These are phyloP conservation scores for Blastocystis sp. DNA, from an alignment of 352 stramenopile species.

Conservation along the genomic window DNA sequence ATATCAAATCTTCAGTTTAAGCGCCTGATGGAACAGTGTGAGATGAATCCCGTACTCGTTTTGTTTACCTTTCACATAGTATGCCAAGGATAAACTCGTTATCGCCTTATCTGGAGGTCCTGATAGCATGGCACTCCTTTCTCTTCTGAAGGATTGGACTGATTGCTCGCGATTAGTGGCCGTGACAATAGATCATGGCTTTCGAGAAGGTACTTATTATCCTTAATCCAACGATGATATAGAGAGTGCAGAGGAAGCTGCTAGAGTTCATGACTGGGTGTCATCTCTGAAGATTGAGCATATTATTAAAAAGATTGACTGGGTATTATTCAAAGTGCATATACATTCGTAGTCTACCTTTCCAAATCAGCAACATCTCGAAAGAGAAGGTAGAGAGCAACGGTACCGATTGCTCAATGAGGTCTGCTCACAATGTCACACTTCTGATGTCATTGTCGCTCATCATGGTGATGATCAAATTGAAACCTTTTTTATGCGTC, in stretches of 20 bases:
- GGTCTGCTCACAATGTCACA: background rate
- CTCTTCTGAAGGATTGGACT: slow-evolving; percentile 37
- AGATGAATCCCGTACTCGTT: background rate
- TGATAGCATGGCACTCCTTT: slow-evolving; percentile 38
- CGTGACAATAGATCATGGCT: slow-evolving; percentile 34
- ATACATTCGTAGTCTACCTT: background rate
- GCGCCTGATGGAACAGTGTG: background rate
- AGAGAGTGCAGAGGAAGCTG: slow-evolving; percentile 38
- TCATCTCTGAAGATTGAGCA: background rate
- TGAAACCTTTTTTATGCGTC: slow-evolving; percentile 49
- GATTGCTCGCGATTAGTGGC: background rate
- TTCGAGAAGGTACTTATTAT: background rate
- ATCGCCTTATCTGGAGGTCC: slow-evolving; percentile 27
- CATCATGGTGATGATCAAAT: slow-evolving; percentile 55
- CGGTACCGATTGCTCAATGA: background rate
- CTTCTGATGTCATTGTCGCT: background rate
- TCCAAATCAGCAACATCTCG: background rate
- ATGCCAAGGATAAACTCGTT: background rate
- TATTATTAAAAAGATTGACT: slow-evolving; percentile 50
- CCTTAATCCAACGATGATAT: background rate
- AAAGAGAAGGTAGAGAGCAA: slow-evolving; percentile 36
- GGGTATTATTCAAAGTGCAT: background rate
- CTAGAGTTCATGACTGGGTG: slow-evolving; percentile 39
- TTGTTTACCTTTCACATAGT: background rate
- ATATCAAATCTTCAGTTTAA: slow-evolving; percentile 2